These are phyloP conservation scores for Botrytis cinerea DNA, from an alignment of 2,329 filamentous ascomycete species.

Conservation along the genomic window DNA sequence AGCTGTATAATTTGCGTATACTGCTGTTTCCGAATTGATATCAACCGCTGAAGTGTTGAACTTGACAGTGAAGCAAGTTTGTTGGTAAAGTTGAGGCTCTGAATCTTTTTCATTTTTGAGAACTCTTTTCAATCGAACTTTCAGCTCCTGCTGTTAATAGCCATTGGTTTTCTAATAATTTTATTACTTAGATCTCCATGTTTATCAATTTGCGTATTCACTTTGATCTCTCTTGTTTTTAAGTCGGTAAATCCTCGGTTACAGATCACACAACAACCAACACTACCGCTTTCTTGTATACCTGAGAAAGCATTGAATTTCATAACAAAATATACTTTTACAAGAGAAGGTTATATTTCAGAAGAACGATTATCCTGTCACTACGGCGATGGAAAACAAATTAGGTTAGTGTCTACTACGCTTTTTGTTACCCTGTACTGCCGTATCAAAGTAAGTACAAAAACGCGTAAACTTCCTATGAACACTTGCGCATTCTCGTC, in stretches of 20 bases:
- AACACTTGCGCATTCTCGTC: neutral
- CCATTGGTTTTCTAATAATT: neutral
- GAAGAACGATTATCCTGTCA: neutral
- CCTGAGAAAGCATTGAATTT: neutral
- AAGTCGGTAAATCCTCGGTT: neutral
- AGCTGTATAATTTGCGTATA: neutral
- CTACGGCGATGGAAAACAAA: neutral
- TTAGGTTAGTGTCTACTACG: neutral
- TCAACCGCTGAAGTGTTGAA: too few relatives aligned
- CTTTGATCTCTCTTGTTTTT: neutral
- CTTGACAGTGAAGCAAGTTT: neutral
- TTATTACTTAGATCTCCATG: neutral
- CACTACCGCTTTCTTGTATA: neutral
- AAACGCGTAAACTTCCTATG: neutral
- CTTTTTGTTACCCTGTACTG: neutral
- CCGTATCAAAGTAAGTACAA: slow-evolving; percentile 5
- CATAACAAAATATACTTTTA: neutral
- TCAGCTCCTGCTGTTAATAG: neutral
- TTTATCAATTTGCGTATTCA: neutral
- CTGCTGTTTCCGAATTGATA: neutral
- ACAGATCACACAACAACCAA: neutral
- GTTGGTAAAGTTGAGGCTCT: neutral
- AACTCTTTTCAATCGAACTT: neutral
- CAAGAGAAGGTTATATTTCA: neutral
- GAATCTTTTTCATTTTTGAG: neutral